Evolutionary conservation across 2,329 filamentous ascomycete species (phyloP).

Genomic region (Dactylellina haptotyla): DNA sequence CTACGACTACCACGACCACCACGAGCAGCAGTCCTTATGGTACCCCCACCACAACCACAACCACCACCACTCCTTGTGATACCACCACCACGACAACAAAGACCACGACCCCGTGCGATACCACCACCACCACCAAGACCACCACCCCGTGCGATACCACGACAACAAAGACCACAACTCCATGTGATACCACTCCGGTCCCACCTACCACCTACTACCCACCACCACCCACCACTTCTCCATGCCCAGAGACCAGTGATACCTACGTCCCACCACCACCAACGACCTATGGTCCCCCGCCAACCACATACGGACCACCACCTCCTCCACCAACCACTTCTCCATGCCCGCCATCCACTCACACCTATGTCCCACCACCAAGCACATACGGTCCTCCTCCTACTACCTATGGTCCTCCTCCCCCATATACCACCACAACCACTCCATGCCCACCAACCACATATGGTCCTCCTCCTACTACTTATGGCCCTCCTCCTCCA

Average conservation of each 20-base stretch:
- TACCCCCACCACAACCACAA: neutral
- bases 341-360: neutral
- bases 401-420: neutral
- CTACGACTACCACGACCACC: neutral
- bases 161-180: constrained; percentile 1
- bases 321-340: neutral
- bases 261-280: constrained; percentile 6
- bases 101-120: constrained; percentile 17
- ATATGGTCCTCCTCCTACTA: constrained; percentile 4
- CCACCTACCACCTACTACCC: neutral
- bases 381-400: neutral
- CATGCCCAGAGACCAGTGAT: neutral
- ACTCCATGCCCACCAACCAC: neutral
- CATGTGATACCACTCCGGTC: too few species aligned
- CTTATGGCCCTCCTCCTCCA: constrained; percentile 15
- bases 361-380: constrained; percentile 1
- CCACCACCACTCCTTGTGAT: constrained; percentile 4
- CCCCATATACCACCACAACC: neutral
- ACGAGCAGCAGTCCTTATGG: too few species aligned
- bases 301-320: constrained; percentile 3
- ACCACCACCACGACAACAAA: constrained; percentile 5
- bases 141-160: constrained; percentile 12
- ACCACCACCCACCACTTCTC: constrained; percentile 11
- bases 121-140: neutral
- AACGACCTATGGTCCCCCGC: neutral